Evolutionary conservation across 78 protist species (phyloP).

Genomic region (Emiliania huxleyi): DNA sequence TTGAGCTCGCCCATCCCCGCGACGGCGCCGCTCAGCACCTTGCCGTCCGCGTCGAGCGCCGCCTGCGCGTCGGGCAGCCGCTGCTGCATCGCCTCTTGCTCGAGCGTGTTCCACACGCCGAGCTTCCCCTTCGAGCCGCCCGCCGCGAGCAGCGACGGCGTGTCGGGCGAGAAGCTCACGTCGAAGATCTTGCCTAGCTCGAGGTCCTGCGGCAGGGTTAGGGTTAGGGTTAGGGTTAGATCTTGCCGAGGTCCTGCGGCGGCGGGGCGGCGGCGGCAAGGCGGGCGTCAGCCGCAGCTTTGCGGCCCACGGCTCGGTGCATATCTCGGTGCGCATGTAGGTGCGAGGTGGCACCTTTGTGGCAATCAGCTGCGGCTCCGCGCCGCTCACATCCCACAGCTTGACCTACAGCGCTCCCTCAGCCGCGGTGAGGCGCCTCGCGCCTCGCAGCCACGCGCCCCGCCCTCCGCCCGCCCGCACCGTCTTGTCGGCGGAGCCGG

Average conservation of each 20-base stretch:
- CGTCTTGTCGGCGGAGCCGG: neutral
- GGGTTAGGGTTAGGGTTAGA: too few relatives aligned
- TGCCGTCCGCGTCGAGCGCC: neutral
- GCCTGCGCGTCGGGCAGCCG: neutral
- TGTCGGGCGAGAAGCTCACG: neutral
- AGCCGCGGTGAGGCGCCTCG: too few relatives aligned
- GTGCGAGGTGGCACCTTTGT: too few relatives aligned
- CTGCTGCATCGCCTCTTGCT: neutral
- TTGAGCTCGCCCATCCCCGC: neutral
- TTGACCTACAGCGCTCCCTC: too few relatives aligned
- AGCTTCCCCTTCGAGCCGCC: neutral
- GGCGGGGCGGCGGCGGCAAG: too few relatives aligned
- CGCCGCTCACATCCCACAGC: neutral
- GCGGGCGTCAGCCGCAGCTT: too few relatives aligned
- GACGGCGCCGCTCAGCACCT: neutral
- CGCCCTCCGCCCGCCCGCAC: neutral
- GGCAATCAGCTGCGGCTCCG: neutral
- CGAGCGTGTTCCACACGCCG: constrained; percentile 21
- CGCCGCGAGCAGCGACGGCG: neutral
- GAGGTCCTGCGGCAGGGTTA: too few relatives aligned
- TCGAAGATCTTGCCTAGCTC: neutral
- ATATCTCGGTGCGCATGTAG: too few relatives aligned
- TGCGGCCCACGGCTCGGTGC: too few relatives aligned
- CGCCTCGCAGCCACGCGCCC: neutral
- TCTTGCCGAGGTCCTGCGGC: neutral